These are phyloP conservation scores for Brassica nigra DNA, from an alignment of 345 rosid species.

Conservation along the genomic window DNA sequence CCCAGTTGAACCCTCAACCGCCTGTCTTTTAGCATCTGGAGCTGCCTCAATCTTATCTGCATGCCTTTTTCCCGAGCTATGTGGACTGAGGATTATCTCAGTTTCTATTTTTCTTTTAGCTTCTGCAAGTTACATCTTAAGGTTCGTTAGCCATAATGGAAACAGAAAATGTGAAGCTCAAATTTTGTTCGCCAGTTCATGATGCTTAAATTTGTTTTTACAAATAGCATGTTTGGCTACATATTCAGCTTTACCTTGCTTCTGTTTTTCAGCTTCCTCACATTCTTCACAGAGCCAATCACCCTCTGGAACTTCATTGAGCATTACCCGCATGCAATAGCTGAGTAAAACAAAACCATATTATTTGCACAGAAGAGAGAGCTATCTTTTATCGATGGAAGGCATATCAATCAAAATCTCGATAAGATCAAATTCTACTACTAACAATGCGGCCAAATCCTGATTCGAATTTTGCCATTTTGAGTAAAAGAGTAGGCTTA, in stretches of 20 bases:
- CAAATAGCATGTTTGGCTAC: background rate
- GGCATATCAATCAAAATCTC: conserved; percentile 1
- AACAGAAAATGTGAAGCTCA: conserved; percentile 11
- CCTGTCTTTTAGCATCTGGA: conserved; percentile 59
- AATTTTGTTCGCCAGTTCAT: conserved; percentile 12
- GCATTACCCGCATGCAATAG: conserved; percentile 96
- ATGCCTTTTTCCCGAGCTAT: conserved; percentile 57
- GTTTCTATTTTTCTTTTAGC: conserved; percentile 51
- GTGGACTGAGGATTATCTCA: conserved; percentile 38
- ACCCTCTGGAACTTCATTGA: conserved; percentile 77
- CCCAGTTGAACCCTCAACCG: conserved; percentile 56
- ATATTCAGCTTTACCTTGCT: conserved; percentile 59
- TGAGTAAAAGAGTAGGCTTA: conserved; percentile 46
- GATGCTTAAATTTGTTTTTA: background rate
- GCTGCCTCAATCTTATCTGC: conserved; percentile 59
- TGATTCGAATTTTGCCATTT: conserved; percentile 8
- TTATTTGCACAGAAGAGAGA: conserved; percentile 15
- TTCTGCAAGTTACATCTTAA: conserved; percentile 52
- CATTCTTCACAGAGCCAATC: conserved; percentile 99
- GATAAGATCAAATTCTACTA: background rate
- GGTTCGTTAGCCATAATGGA: conserved; percentile 30
- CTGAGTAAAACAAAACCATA: conserved; percentile 49
- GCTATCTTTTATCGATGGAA: conserved; percentile 10
- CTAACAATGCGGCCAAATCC: conserved; percentile 16
- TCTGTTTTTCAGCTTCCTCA: conserved; percentile 71